Percentiles rank a stretch among this genome's conserved stretches.
These are phyloP conservation scores for Rusavskia elegans DNA, from an alignment of 495 filamentous ascomycete genomes.

Conservation along the genomic window DNA sequence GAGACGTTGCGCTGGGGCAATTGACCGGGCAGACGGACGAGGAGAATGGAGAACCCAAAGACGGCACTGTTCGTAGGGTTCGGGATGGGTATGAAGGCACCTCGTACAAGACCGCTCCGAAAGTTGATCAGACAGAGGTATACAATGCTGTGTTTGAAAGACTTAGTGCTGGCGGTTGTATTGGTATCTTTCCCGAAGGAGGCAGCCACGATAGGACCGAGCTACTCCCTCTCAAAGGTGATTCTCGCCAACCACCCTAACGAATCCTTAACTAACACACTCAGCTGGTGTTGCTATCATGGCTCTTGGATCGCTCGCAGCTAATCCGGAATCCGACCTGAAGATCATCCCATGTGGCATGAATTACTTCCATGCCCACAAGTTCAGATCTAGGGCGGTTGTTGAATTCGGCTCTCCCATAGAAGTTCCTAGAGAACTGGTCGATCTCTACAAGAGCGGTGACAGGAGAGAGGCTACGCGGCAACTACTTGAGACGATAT, in stretches of 20 bases:
- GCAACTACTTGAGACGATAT: conserved; percentile 67
- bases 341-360: conserved; percentile 99
- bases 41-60: conserved; percentile 19
- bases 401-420: conserved; percentile 88
- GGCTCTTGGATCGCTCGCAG: conserved; percentile 85
- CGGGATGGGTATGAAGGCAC: conserved; percentile 55
- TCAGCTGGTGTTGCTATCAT: conserved; percentile 91
- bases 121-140: conserved; percentile 85
- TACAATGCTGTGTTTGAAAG: conserved; percentile 84
- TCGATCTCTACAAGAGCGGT: conserved; percentile 69
- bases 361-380: conserved; percentile 99
- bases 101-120: conserved; percentile 75
- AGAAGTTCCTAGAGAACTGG: conserved; percentile 64
- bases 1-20: conserved; percentile 50
- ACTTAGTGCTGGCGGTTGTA: conserved; percentile 67
- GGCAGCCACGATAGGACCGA: conserved; percentile 94
- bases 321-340: conserved; percentile 74
- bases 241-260: neutral
- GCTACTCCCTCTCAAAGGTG: conserved; percentile 79
- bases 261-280: neutral
- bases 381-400: conserved; percentile 92
- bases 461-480: conserved; percentile 74
- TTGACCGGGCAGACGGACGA: conserved; percentile 60
- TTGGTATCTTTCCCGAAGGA: conserved; percentile 96
- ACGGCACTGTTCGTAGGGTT: conserved; percentile 34